Base-by-base conservation (phyloP, 257 asterid species). In the Datura wrightii region DNA sequence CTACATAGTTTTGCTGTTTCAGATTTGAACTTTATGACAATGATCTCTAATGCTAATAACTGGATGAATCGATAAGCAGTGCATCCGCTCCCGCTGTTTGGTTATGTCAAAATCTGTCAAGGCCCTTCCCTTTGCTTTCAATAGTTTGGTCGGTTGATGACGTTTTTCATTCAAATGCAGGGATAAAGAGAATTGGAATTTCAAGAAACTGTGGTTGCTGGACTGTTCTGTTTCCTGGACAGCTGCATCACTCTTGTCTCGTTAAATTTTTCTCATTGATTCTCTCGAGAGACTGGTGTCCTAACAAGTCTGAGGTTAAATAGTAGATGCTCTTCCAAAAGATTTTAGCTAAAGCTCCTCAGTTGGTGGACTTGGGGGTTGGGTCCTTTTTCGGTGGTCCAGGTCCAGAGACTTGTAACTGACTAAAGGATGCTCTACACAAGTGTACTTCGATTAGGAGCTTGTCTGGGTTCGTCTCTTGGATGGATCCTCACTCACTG, bases 201-300 rank as follows among this genome's bases (percentile, higher is more conserved):
- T 24, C 31, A 24, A 24, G 31, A 24, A 24, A 24, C 31, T 24
- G 31, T 24, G 1, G 31, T 24, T 24, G 31, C 31, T 24, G 31
- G 31, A 24, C 31, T 24, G 1, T 46, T 46, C 52, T 91, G 93
- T 84, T 93, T 93, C 42, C 96, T 96, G 0, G 95, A 95, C 11
- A 92, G 89, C 86, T 91, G 92, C 86, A 93, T 93, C 34, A 92
- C 97, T 52, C 95, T 95, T 1, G 92, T 92, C 74, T 92, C 97
- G 3, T 86, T 95, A 85, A 95, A 95, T 82, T 95, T 95, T 82
- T 94, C 97, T 42, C 41, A 82, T 89, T 83, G 88, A 91, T n/a
- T 92, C 97, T 80, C 93, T 94, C 7, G 97, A 91, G 92, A 92
- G 97, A 82, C 88, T 95, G 79, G 96, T 95, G 3, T 90, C 93